Evolutionary conservation across 306 rosid genomes (phyloP).

Genomic region (Malus sieversii): DNA sequence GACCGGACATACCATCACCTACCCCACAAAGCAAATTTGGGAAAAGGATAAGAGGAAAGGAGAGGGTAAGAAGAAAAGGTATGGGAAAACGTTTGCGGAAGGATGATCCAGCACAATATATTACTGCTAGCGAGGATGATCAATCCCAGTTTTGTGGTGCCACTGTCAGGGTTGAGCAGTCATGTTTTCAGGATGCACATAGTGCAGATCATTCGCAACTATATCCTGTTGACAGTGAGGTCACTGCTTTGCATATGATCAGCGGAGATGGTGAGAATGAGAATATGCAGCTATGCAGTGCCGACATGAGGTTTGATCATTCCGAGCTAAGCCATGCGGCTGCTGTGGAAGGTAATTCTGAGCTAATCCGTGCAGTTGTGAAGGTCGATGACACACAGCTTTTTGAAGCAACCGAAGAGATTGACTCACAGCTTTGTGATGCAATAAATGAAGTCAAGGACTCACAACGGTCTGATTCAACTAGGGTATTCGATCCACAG

Average conservation of each 20-base stretch:
- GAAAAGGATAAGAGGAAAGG: constrained; percentile 85
- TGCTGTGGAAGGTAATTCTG: constrained; percentile 33
- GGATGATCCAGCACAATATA: constrained; percentile 55
- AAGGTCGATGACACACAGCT: constrained; percentile 22
- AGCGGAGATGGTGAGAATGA: constrained; percentile 41
- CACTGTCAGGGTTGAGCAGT: constrained; percentile 47
- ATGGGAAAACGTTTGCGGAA: constrained; percentile 70
- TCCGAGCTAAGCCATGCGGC: constrained; percentile 40
- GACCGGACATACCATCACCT: constrained; percentile 49
- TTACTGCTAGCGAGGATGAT: constrained; percentile 61
- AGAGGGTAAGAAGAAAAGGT: constrained; percentile 87
- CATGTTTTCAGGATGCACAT: constrained; percentile 40
- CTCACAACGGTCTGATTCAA: constrained; percentile 18
- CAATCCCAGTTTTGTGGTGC: constrained; percentile 66
- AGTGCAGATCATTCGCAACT: constrained; percentile 50
- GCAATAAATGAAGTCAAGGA: constrained; percentile 18
- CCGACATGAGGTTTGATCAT: constrained; percentile 51
- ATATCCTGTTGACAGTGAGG: constrained; percentile 42
- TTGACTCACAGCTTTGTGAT: constrained; percentile 25
- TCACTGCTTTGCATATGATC: constrained; percentile 41
- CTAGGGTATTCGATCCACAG: constrained; percentile 23
- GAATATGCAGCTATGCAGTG: constrained; percentile 48
- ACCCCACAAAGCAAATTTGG: constrained; percentile 58
- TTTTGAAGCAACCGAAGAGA: constrained; percentile 24
- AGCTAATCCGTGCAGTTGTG: neutral